Evolutionary conservation across 139 green algal genomes (phyloP).

Genomic region (Chlorella sp.): DNA sequence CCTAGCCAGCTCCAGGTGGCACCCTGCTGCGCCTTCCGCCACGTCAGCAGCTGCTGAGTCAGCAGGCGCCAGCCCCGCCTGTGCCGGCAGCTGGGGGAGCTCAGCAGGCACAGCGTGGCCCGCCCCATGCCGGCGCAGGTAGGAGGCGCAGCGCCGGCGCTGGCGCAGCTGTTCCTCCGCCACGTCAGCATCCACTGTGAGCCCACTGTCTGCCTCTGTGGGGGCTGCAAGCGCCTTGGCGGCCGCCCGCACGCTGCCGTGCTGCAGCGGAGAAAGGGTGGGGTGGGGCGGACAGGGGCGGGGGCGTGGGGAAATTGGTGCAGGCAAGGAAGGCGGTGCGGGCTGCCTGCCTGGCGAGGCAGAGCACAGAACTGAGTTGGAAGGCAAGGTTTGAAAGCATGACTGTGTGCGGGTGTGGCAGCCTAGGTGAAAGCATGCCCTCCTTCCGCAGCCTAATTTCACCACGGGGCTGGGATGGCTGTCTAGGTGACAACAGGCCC

Average conservation of each 20-base stretch:
- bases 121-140: not conserved
- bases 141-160: not conserved
- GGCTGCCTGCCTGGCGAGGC: not conserved
- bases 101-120: not conserved
- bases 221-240: not conserved
- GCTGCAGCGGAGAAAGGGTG: not conserved
- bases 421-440: not conserved
- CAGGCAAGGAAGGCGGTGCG: not conserved
- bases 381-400: not conserved
- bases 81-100: not conserved
- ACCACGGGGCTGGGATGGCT: not conserved
- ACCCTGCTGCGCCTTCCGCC: not conserved
- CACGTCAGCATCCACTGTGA: slow-evolving; percentile 49
- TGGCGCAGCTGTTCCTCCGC: slow-evolving; percentile 22
- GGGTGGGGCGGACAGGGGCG: not conserved
- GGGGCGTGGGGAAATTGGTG: not conserved
- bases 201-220: slow-evolving; percentile 19
- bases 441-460: no score
- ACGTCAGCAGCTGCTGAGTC: not conserved
- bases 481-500: no score
- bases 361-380: not conserved
- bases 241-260: not conserved
- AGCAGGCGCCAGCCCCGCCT: not conserved
- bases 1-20: not conserved
- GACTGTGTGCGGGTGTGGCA: not conserved